Evolutionary conservation across 2,329 filamentous ascomycete genomes (phyloP).

Genomic region (Bipolaris victoriae): DNA sequence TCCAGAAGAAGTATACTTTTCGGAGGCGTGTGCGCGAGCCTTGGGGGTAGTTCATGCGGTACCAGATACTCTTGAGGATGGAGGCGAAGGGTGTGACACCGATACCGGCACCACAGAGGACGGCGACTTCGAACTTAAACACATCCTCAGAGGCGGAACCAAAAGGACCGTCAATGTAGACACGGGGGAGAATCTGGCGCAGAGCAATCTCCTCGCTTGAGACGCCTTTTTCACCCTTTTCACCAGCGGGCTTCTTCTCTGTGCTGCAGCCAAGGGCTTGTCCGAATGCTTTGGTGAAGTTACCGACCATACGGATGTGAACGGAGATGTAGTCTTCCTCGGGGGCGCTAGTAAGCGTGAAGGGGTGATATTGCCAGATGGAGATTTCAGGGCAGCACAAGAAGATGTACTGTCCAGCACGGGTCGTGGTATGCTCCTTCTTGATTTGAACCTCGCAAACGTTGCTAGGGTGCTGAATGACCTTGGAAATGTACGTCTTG

Average conservation of each 20-base stretch:
- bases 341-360: conserved; percentile 83
- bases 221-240: conserved; percentile 60
- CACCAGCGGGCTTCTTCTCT: conserved; percentile 59
- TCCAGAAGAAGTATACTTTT: conserved; percentile 94
- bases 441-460: conserved; percentile 92
- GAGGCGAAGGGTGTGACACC: conserved; percentile 60
- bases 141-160: conserved; percentile 87
- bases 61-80: conserved; percentile 84
- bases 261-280: conserved; percentile 77
- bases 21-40: conserved; percentile 73
- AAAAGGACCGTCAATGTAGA: conserved; percentile 85
- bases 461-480: conserved; percentile 86
- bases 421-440: conserved; percentile 83
- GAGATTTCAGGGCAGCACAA: conserved; percentile 86
- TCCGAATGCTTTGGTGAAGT: conserved; percentile 76
- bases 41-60: conserved; percentile 86
- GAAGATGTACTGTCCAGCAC: conserved; percentile 86
- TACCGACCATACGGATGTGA: conserved; percentile 80
- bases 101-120: conserved; percentile 59
- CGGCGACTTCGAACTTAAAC: conserved; percentile 68
- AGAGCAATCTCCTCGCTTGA: conserved; percentile 71
- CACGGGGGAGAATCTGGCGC: conserved; percentile 74
- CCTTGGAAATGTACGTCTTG: conserved; percentile 86
- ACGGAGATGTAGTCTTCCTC: conserved; percentile 91
- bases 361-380: conserved; percentile 87